Percentiles rank a stretch among this genome's conserved stretches.
Conservation (phyloP, 2,329 filamentous ascomycete species). For the Aspergillus candidus region DNA sequence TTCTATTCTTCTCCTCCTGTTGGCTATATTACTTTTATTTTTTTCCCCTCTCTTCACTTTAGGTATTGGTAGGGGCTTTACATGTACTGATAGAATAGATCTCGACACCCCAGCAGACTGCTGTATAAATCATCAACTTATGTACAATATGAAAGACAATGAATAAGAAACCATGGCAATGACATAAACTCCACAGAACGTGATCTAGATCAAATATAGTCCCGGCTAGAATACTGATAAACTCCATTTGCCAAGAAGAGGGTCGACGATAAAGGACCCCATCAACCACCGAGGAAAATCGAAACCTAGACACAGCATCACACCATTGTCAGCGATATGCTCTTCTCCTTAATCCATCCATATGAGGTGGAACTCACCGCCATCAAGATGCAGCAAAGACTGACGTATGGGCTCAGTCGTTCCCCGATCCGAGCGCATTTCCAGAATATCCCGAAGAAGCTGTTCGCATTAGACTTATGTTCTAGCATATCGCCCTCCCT, state of each 20-base stretch:
- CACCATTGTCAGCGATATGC: background rate
- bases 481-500: no score
- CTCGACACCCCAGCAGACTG: background rate
- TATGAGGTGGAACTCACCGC: conserved; percentile 58
- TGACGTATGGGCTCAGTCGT: conserved; percentile 88
- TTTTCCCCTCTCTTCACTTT: no score
- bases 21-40: no score
- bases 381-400: conserved; percentile 88
- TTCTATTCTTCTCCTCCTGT: conserved; percentile 11
- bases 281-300: conserved; percentile 34
- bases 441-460: conserved; percentile 84
- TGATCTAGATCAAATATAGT: background rate
- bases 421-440: conserved; percentile 91
- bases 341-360: background rate
- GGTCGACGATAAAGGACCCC: background rate
- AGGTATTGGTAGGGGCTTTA: no score
- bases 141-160: conserved; percentile 20
- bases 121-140: conserved; percentile 14
- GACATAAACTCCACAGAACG: background rate
- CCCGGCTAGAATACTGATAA: conserved; percentile 4
- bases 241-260: conserved; percentile 9
- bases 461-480: conserved; percentile 37
- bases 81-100: conserved; percentile 6
- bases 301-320: conserved; percentile 21
- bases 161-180: background rate